phyloP scores from a whole-genome alignment of 2,329 filamentous ascomycete species.

The Ophiostoma novo-ulmi region DNA sequence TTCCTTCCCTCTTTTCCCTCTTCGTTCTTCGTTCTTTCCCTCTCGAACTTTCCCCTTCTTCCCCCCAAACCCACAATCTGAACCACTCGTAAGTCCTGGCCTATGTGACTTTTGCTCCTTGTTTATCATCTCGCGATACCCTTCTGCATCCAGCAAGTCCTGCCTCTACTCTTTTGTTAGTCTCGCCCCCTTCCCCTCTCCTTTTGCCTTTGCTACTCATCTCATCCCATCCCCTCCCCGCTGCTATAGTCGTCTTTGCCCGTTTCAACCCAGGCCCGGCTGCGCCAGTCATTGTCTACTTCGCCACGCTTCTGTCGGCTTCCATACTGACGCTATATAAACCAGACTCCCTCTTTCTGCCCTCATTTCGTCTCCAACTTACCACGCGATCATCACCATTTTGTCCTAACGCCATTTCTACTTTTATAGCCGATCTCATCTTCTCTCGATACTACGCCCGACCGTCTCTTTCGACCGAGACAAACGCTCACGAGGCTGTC shows the following conservation, averaged over 20 bases:
- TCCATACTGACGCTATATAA: conserved; percentile 24
- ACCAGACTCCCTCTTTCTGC: neutral
- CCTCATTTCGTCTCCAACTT: neutral
- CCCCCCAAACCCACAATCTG: conserved; percentile 18
- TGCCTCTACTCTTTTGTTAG: neutral
- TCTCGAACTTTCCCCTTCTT: conserved; percentile 9
- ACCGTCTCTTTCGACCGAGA: conserved; percentile 17
- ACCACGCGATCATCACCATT: conserved; percentile 9
- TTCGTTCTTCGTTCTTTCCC: conserved; percentile 17
- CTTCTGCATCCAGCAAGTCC: neutral
- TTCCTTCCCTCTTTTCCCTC: conserved; percentile 10
- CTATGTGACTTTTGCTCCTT: conserved; percentile 8
- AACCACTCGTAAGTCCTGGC: conserved; percentile 13
- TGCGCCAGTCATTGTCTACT: conserved; percentile 16
- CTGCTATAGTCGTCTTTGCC: neutral
- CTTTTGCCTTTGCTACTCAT: neutral
- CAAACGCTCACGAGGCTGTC: conserved; percentile 11
- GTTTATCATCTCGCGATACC: conserved; percentile 16
- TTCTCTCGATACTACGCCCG: conserved; percentile 5
- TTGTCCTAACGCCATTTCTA: neutral
- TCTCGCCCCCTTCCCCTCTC: neutral
- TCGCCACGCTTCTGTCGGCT: conserved; percentile 24
- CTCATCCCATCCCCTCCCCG: neutral
- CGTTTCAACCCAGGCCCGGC: neutral
- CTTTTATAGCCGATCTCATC: neutral